Evolutionary conservation across 2,329 filamentous ascomycete species (phyloP).

Genomic region (Monilinia polystroma): DNA sequence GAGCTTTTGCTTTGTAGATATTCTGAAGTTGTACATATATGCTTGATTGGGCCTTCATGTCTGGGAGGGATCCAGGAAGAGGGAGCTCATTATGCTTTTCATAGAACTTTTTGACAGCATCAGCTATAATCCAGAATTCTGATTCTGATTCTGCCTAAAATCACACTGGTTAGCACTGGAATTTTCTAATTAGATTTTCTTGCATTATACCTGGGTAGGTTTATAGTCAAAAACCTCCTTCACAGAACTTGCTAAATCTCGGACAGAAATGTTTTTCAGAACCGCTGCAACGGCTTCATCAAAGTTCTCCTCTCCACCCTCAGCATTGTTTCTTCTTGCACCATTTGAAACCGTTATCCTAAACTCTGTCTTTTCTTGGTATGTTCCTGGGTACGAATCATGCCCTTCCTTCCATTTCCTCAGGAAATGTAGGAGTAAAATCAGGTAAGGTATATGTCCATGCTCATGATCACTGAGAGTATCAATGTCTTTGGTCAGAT

Average conservation of each 20-base stretch:
- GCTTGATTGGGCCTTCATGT: constrained; percentile 94
- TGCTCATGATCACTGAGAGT: constrained; percentile 75
- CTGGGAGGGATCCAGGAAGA: constrained; percentile 81
- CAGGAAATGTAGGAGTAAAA: constrained; percentile 79
- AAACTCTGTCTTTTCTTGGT: constrained; percentile 85
- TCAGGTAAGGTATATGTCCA: constrained; percentile 85
- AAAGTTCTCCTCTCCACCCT: constrained; percentile 94
- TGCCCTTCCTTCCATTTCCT: constrained; percentile 75
- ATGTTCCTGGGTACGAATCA: constrained; percentile 67
- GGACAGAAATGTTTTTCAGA: constrained; percentile 75
- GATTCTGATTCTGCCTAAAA: constrained; percentile 50
- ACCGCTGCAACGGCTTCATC: constrained; percentile 88
- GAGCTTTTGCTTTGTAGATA: constrained; percentile 87
- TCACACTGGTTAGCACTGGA: constrained; percentile 11
- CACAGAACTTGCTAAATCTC: constrained; percentile 66
- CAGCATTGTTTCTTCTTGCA: constrained; percentile 69
- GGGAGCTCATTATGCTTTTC: constrained; percentile 71
- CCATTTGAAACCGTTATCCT: constrained; percentile 65
- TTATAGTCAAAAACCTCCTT: constrained; percentile 76
- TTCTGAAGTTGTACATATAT: constrained; percentile 90
- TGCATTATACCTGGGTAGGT: constrained; percentile 48
- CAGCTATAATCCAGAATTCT: constrained; percentile 86
- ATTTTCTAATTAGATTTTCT: constrained; percentile 41
- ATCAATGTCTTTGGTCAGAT: constrained; percentile 68
- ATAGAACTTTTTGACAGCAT: constrained; percentile 77